Base-by-base conservation (phyloP, 2,329 filamentous ascomycete species). In the Cladorrhinum sp. region DNA sequence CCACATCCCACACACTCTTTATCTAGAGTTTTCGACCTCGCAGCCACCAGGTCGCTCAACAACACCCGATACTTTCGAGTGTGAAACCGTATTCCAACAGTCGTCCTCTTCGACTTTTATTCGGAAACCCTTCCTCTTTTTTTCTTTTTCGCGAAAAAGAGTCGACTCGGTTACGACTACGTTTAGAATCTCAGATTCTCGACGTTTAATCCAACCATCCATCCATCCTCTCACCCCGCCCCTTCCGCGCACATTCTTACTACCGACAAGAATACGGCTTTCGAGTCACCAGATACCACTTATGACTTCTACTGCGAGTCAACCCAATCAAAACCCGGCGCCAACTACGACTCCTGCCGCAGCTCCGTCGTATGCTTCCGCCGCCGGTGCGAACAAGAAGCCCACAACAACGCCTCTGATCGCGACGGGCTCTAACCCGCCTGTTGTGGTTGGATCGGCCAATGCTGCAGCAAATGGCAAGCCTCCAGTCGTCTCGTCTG, bases 401-500 rank as follows among this genome's bases (percentile, higher is more conserved):
- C 77, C 79, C 73, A 77, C 81, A 72, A 79, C 83, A 75, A 81
- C 83, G 76, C 82, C 85, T 73, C 74, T 84, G 76, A 81, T 84
- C 75, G 83, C 82, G 75, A 80, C 83, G 74, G 82, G 83, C 73
- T 82, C 84, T 67, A 78, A 77, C 69, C 79, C 75, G 68, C 80
- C 82, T 64, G 78, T 83, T 74, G 83, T 82, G 73, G 79, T 83
- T 72, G 82, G 80, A 72, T 80, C 80, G 62, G 79, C 82, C 73
- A 74, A 78, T 65, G 73, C 80, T 67, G 73, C 78, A 72, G 76
- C 82, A 76, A 78, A 84, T 83, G 85, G 82, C 69, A 86, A 87
- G 74, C 77, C 84, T 75, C 82, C 85, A 73, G 85, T 88, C 71
- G 84, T 86, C 71, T 87, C 91, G 81, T 86, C 90, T 75, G 85